A percentile compares a stretch with the other conserved stretches of the same genome.
Conservation (phyloP, 306 rosid genomes). For the Malus fusca region DNA sequence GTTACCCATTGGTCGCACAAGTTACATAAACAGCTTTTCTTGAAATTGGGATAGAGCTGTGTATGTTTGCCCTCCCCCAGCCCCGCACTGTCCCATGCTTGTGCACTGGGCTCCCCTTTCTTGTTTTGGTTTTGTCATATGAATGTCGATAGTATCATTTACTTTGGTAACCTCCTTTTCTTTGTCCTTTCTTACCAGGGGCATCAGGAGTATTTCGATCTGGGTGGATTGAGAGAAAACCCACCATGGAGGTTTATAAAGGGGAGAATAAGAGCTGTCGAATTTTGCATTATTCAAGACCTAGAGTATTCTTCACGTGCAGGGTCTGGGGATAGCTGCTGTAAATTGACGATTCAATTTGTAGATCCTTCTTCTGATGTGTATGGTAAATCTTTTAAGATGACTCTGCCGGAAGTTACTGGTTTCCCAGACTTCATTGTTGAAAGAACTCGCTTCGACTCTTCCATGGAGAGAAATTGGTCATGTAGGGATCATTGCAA, state of each 20-base stretch:
- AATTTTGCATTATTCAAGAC: constrained; percentile 61
- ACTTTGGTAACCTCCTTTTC: not conserved
- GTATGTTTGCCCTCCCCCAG: not conserved
- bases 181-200: constrained; percentile 49
- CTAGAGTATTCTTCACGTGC: constrained; percentile 72
- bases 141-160: not conserved
- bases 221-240: constrained; percentile 47
- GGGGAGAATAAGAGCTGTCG: constrained; percentile 64
- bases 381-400: constrained; percentile 48
- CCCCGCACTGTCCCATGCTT: not conserved
- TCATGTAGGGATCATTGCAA: constrained; percentile 82
- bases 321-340: constrained; percentile 99
- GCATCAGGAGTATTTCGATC: constrained; percentile 78
- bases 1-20: not conserved
- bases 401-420: constrained; percentile 84
- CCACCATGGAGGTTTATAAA: constrained; percentile 66
- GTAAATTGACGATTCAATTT: constrained; percentile 79
- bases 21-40: not conserved
- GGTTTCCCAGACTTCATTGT: constrained; percentile 95
- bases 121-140: not conserved
- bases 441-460: constrained; percentile 71
- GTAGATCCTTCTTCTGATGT: constrained; percentile 65
- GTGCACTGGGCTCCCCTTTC: not conserved
- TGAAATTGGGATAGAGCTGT: not conserved
- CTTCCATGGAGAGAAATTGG: constrained; percentile 82